Evolutionary conservation across 1,284 basidiomycete genomes (phyloP), one percentile per base, ranked within the genome.

Genomic region (Sporisorium exsertum): DNA sequence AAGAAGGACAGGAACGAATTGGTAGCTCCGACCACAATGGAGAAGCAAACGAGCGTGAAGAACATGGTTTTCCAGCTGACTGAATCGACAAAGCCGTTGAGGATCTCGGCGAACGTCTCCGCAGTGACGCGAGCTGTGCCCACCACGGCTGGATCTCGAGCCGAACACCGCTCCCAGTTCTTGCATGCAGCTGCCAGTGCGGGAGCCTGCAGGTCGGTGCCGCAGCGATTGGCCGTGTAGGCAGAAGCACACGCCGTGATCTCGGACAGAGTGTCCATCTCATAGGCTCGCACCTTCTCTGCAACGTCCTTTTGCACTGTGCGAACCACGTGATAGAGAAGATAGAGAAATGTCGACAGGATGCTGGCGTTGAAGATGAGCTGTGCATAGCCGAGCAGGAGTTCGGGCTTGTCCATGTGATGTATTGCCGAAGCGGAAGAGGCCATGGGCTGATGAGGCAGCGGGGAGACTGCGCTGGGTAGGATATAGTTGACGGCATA

Each of bases 41-140:
- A 79, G 5, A 84, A 70, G 29, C 73, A 76, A 16, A 83, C 58
- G 18, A 84, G 71, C 20, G 80, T 75, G 49, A 84, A 84, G 13
- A 83, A 94, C 87, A 98, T 88, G 18, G 94, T 95, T 87, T 96
- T 97, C 94, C 94, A 97, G 86, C 92, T 95, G 84, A 98, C 95
- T 47, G 93, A 92, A 84, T 98, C 96, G 32, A 98, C 93, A 85
- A 99, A 99, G 9, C 93, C 91, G 86, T 98, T 97, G 79, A 97
- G 91, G 42, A 97, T 93, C 80, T 97, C 95, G 53, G 94, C 96
- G 85, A 98, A 92, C 53, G 96, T 91, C 87, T 98, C 94, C 58
- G 96, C 95, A 50, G 93, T 92, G 77, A 98, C 92, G 75, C 91
- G 91, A 61, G 94, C 93, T 55, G 94, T 92, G 0, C 94, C 94